Percentiles rank a stretch among this genome's conserved stretches.
phyloP scores from a whole-genome alignment of 306 rosid species.

The Canavalia ensiformis region DNA sequence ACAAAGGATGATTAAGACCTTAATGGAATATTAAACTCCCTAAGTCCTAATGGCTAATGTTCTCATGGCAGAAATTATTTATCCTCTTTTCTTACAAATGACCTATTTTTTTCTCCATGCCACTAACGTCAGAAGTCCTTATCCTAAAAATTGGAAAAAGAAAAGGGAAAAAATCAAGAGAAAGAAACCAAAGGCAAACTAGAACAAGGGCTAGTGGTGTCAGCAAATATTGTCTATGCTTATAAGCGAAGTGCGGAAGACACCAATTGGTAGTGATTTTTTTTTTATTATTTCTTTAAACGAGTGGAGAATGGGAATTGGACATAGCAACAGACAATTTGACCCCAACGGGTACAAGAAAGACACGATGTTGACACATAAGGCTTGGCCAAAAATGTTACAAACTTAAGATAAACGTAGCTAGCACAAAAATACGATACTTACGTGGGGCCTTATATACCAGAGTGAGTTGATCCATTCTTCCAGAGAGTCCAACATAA shows the following conservation, averaged over 20 bases:
- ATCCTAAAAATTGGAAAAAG: neutral
- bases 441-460: conserved; percentile 32
- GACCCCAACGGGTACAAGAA: conserved; percentile 52
- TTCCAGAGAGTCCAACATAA: neutral
- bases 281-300: conserved; percentile 3
- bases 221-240: conserved; percentile 16
- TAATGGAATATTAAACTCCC: conserved; percentile 10
- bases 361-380: conserved; percentile 50
- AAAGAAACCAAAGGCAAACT: neutral
- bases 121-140: conserved; percentile 32
- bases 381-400: conserved; percentile 21
- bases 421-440: conserved; percentile 3
- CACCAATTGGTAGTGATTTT: conserved; percentile 7
- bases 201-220: neutral
- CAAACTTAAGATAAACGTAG: conserved; percentile 18
- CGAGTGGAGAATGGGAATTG: conserved; percentile 34
- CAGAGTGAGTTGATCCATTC: conserved; percentile 26
- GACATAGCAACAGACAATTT: conserved; percentile 42
- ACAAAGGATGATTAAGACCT: conserved; percentile 25
- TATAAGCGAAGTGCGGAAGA: conserved; percentile 13
- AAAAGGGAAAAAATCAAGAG: neutral
- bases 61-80: neutral
- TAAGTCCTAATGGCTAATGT: neutral
- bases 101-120: neutral
- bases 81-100: conserved; percentile 13